Base-by-base conservation (phyloP, 208 protist genomes). In the Acanthamoeba divionensis region DNA sequence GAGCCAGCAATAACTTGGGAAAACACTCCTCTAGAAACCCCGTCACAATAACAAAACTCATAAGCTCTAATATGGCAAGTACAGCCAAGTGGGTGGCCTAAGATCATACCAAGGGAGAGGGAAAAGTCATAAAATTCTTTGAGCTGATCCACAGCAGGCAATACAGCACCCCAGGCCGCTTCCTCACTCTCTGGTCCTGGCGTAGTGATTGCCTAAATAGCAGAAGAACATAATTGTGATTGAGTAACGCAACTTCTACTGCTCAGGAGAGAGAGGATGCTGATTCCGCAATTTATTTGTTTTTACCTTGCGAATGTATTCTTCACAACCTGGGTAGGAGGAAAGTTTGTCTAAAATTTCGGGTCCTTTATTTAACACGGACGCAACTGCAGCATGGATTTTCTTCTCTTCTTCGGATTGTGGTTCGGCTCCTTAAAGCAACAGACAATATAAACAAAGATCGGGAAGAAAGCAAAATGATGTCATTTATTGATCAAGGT, bases 101-200 rank as follows among this genome's bases (percentile, higher is more conserved):
- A 24, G n/a, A 54, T 60, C 52, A 38, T 62, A 92, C 93, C 93
- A 4, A 96, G 89, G n/a, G 90, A 33, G 33, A 92, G 73, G 6
- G 95, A 96, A 62, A 91, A 96, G 21, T 96, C 94, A 41, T 96
- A 96, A 38, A 96, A 95, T 26, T 93, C 83, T 83, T 96, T 93
- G 8, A 96, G 86, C 82, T 93, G 33, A 57, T 96, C 93, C 7
- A 96, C 95, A 9, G 83, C 41, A 50, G 95, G 95, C 1, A 93
- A 62, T 13, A 96, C 93, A 33, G 91, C 91, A 12, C 91, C 79
- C 95, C 94, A 96, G 29, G 92, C 94, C 4, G 90, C 73, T 55
- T 95, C 90, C 88, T 96, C 94, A 48, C 67, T 95, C 33, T 96
- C 95, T 55, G 89, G 71, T 26, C 77, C 75, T 48, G 94, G 92